These are phyloP conservation scores for Aspergillus carlsbadensis DNA, from an alignment of 495 filamentous ascomycete species.

Conservation along the genomic window DNA sequence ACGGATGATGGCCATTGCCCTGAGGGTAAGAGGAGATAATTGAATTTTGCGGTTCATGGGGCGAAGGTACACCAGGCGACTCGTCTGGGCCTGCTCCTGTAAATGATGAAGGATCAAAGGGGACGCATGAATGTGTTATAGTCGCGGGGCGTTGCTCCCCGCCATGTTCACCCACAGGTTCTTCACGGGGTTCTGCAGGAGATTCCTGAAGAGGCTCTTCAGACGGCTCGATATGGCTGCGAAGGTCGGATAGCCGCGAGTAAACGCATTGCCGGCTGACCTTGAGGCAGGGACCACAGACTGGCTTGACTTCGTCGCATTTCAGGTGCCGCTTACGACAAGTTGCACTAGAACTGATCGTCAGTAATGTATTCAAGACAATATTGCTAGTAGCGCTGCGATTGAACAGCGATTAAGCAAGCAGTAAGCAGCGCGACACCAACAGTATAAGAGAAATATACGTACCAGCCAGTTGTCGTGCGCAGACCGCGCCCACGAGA, in stretches of 20 bases:
- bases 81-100: not conserved
- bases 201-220: too few relatives aligned
- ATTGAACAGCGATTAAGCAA: too few relatives aligned
- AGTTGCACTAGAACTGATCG: not conserved
- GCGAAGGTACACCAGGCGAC: not conserved
- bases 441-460: not conserved
- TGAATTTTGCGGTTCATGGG: not conserved
- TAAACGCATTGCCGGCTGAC: constrained; percentile 2
- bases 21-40: not conserved
- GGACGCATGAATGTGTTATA: too few relatives aligned
- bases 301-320: constrained; percentile 1
- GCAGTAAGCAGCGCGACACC: too few relatives aligned
- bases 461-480: not conserved
- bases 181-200: not conserved
- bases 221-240: too few relatives aligned
- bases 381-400: too few relatives aligned
- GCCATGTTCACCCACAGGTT: not conserved
- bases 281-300: not conserved
- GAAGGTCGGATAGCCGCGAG: not conserved
- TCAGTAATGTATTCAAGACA: too few relatives aligned
- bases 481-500: not conserved
- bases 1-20: not conserved
- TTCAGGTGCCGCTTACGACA: constrained; percentile 1
- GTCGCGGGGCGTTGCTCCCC: not conserved
- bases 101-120: too few relatives aligned